These are phyloP conservation scores for Gossypium rotundifolium DNA, from an alignment of 345 rosid genomes.

Conservation along the genomic window DNA sequence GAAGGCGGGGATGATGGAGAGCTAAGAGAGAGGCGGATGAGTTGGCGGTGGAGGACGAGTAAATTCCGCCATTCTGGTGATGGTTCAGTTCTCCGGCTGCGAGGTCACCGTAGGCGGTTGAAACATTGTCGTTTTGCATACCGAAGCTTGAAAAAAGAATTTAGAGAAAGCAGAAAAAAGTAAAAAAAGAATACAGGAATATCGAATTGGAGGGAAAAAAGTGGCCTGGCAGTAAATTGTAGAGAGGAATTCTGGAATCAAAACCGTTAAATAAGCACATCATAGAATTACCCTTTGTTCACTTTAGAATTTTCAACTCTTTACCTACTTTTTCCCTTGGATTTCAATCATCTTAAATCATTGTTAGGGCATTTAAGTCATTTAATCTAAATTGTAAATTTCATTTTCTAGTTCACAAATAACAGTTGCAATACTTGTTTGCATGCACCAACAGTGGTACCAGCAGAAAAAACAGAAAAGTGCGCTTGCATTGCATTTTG, in stretches of 20 bases:
- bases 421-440: background rate
- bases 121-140: constrained; percentile 2
- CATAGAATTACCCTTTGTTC: background rate
- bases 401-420: background rate
- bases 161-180: background rate
- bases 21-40: constrained; percentile 5
- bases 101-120: constrained; percentile 13
- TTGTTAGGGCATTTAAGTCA: background rate
- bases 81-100: background rate
- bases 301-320: background rate
- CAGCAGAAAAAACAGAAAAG: no score
- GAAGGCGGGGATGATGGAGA: constrained; percentile 23
- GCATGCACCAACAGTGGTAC: background rate
- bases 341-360: background rate
- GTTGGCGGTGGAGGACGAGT: constrained; percentile 9
- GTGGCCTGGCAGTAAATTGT: background rate
- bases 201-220: background rate
- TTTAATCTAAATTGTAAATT: background rate
- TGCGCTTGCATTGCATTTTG: no score
- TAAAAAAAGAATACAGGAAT: no score
- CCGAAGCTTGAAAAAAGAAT: background rate
- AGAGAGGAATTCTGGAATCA: background rate
- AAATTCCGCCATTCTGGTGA: constrained; percentile 13
- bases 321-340: background rate
- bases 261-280: background rate